Evolutionary conservation across 257 asterid genomes (phyloP).

Genomic region (Scutellaria galericulata): DNA sequence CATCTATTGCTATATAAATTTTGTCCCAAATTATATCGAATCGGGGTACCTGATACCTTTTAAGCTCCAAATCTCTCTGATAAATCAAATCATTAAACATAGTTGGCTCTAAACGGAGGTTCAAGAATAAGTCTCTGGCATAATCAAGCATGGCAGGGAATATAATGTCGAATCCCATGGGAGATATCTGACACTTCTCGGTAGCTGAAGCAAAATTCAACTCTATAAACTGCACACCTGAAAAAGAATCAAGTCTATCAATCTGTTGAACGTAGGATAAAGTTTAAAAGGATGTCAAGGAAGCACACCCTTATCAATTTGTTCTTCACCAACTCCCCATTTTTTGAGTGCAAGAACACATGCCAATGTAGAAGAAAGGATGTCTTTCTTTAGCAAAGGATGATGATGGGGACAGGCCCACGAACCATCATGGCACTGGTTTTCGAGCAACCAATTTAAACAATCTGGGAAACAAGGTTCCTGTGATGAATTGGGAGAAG

Average conservation of each 20-base stretch:
- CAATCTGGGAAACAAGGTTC: constrained; percentile 77
- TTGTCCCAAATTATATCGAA: neutral
- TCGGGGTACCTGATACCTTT: constrained; percentile 49
- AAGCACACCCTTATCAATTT: constrained; percentile 59
- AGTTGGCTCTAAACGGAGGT: constrained; percentile 59
- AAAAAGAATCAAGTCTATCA: constrained; percentile 29
- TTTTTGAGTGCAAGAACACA: constrained; percentile 81
- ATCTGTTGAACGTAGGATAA: neutral
- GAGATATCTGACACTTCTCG: constrained; percentile 57
- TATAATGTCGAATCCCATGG: constrained; percentile 77
- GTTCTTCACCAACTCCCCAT: constrained; percentile 82
- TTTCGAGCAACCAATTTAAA: constrained; percentile 71
- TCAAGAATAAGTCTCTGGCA: constrained; percentile 61
- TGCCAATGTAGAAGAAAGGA: constrained; percentile 82
- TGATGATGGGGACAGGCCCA: constrained; percentile 86
- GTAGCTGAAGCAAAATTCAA: constrained; percentile 55
- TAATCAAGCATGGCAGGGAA: constrained; percentile 83
- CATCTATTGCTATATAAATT: neutral
- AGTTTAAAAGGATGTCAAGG: neutral
- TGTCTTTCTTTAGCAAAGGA: constrained; percentile 63
- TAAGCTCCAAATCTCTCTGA: constrained; percentile 73
- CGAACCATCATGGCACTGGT: constrained; percentile 84
- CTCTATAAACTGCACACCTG: constrained; percentile 73
- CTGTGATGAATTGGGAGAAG: constrained; percentile 63
- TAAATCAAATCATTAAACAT: constrained; percentile 44